Evolutionary conservation across 345 rosid genomes (phyloP).

Genomic region (Salix dunnii): DNA sequence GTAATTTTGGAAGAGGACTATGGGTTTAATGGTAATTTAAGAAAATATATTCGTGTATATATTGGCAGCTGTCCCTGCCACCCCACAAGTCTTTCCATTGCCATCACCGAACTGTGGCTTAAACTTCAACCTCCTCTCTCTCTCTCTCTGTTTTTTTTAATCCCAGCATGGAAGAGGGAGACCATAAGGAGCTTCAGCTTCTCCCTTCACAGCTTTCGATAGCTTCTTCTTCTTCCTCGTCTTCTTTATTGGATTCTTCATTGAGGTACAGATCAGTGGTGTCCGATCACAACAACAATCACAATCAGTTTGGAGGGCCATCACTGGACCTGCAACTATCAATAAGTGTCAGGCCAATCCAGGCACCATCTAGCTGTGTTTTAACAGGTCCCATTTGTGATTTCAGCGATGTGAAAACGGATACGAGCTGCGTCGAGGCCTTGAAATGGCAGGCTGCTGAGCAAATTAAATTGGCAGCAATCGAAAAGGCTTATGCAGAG

Average conservation of each 20-base stretch:
- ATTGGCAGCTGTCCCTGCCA: constrained; percentile 22
- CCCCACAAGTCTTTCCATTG: constrained; percentile 14
- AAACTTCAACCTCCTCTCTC: background rate
- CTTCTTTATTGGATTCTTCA: constrained; percentile 10
- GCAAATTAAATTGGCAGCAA: constrained; percentile 72
- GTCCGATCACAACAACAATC: constrained; percentile 10
- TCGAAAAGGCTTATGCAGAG: constrained; percentile 93
- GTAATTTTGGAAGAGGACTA: constrained; percentile 29
- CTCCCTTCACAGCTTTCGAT: constrained; percentile 58
- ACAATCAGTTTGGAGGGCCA: constrained; percentile 33
- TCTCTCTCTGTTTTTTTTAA: background rate
- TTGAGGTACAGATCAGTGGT: constrained; percentile 21
- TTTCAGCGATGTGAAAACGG: constrained; percentile 24
- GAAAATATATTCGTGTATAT: constrained; percentile 19
- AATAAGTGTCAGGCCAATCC: constrained; percentile 65
- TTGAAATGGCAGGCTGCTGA: constrained; percentile 94
- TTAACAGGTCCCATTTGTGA: constrained; percentile 26
- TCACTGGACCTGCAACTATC: constrained; percentile 84
- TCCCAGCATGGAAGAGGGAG: constrained; percentile 49
- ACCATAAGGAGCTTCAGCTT: constrained; percentile 72
- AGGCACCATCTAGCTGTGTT: constrained; percentile 23
- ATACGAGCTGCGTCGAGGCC: constrained; percentile 45
- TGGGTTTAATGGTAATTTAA: constrained; percentile 38
- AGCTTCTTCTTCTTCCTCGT: constrained; percentile 33
- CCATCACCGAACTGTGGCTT: background rate